These are phyloP conservation scores for Debaryomyces singareniensis DNA, from an alignment of 1,139 yeast genomes.

Conservation along the genomic window DNA sequence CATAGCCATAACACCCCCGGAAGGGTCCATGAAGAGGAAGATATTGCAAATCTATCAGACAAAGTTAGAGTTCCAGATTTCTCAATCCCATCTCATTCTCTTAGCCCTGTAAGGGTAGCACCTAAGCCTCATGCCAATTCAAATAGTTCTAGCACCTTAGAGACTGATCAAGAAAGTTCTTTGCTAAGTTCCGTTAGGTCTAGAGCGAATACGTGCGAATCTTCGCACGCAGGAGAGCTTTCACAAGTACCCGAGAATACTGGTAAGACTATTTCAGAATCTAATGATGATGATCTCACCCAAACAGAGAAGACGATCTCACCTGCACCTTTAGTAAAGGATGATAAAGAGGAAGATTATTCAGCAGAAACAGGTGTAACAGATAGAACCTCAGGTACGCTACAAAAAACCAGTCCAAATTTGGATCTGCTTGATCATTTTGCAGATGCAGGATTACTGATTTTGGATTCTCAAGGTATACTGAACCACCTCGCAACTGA, in stretches of 20 bases:
- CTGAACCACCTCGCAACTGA: neutral
- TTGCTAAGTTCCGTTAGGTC: neutral
- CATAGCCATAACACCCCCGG: slow-evolving; percentile 6
- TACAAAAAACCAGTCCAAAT: too few species aligned
- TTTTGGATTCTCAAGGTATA: too few species aligned
- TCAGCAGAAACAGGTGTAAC: too few species aligned
- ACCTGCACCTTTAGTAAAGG: too few species aligned
- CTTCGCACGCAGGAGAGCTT: neutral
- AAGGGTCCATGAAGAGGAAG: neutral
- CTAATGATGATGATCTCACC: neutral
- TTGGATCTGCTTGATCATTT: too few species aligned
- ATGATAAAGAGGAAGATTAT: too few species aligned
- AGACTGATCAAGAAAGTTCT: neutral
- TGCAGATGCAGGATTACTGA: too few species aligned
- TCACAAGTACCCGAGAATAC: neutral
- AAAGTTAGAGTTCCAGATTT: neutral
- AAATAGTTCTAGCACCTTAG: neutral
- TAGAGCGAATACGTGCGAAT: neutral
- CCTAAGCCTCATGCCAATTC: neutral
- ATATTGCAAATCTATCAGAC: neutral
- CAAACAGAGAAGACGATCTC: too few species aligned
- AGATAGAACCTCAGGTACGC: too few species aligned
- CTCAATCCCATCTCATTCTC: neutral
- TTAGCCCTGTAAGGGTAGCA: neutral
- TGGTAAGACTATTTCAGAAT: slow-evolving; percentile 1